Evolutionary conservation across 306 rosid genomes (phyloP).

Genomic region (Lathyrus oleraceus): DNA sequence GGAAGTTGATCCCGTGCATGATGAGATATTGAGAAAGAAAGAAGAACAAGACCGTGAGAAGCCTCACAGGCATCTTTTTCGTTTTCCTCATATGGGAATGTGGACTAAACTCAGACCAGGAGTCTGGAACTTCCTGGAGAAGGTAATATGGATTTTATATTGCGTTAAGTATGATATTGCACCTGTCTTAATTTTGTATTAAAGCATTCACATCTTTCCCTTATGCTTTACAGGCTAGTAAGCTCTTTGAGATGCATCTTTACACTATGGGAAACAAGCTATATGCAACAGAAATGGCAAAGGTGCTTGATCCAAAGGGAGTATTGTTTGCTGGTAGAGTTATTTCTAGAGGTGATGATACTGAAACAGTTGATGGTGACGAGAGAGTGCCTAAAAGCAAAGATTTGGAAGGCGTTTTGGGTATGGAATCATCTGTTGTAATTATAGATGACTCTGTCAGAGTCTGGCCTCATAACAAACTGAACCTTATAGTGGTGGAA

Average conservation of each 20-base stretch:
- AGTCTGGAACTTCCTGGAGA: constrained; percentile 94
- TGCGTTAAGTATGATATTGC: constrained; percentile 14
- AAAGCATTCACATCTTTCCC: constrained; percentile 21
- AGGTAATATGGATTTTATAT: constrained; percentile 50
- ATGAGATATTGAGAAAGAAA: constrained; percentile 88
- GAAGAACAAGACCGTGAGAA: constrained; percentile 87
- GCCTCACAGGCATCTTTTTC: constrained; percentile 80
- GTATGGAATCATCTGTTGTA: constrained; percentile 95
- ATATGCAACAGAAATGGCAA: constrained; percentile 99
- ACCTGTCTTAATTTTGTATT: constrained; percentile 26
- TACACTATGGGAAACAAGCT: constrained; percentile 99
- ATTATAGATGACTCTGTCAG: constrained; percentile 96
- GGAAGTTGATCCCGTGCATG: constrained; percentile 92
- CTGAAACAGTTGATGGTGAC: constrained; percentile 57
- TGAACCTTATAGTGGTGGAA: constrained; percentile 96
- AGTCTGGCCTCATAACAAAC: constrained; percentile 99
- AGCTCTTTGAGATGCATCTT: constrained; percentile 92
- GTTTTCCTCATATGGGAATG: constrained; percentile 98
- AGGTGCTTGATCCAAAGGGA: constrained; percentile 94
- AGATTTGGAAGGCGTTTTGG: constrained; percentile 99
- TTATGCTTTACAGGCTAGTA: constrained; percentile 75
- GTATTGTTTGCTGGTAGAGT: constrained; percentile 87
- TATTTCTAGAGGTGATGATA: constrained; percentile 92
- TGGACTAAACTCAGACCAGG: constrained; percentile 99
- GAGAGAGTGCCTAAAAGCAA: constrained; percentile 59